Conservation (phyloP, 495 filamentous ascomycete species). For the Thermochaetoides thermophila region DNA sequence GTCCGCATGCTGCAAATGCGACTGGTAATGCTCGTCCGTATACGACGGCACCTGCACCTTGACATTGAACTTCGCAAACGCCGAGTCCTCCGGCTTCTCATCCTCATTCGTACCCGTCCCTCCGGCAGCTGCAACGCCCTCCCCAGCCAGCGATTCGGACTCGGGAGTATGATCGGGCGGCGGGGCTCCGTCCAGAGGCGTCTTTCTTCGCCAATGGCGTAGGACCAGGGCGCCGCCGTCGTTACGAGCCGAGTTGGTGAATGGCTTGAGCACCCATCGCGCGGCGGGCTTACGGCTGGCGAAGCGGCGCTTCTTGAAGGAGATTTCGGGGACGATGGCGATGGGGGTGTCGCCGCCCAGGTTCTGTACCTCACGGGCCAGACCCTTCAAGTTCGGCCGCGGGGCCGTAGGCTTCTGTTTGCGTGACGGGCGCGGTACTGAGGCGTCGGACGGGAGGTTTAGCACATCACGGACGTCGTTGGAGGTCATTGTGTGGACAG, state of each 20-base stretch:
- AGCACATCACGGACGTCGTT: conserved; percentile 82
- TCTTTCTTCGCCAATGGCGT: conserved; percentile 49
- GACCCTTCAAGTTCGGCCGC: conserved; percentile 46
- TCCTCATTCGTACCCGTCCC: conserved; percentile 5
- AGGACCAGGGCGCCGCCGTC: conserved; percentile 39
- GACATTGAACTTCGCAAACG: conserved; percentile 72
- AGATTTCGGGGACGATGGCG: conserved; percentile 31
- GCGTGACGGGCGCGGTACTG: conserved; percentile 48
- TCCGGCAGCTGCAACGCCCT: conserved; percentile 6
- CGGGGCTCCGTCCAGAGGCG: conserved; percentile 18
- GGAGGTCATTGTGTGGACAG: conserved; percentile 61
- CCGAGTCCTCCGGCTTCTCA: conserved; percentile 32
- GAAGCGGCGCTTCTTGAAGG: conserved; percentile 32
- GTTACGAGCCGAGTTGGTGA: conserved; percentile 39
- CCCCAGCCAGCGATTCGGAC: conserved; percentile 6
- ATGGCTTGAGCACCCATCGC: conserved; percentile 36
- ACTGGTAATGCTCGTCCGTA: conserved; percentile 71
- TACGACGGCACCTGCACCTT: conserved; percentile 60
- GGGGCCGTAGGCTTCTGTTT: conserved; percentile 60
- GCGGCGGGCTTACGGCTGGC: conserved; percentile 48
- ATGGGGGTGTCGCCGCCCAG: conserved; percentile 34
- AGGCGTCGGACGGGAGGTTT: conserved; percentile 51
- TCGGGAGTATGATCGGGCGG: conserved; percentile 7
- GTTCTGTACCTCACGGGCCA: conserved; percentile 48
- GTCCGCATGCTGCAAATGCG: conserved; percentile 51